Base-by-base conservation (phyloP, 352 stramenopile species). In the Saprolegnia diclina region DNA sequence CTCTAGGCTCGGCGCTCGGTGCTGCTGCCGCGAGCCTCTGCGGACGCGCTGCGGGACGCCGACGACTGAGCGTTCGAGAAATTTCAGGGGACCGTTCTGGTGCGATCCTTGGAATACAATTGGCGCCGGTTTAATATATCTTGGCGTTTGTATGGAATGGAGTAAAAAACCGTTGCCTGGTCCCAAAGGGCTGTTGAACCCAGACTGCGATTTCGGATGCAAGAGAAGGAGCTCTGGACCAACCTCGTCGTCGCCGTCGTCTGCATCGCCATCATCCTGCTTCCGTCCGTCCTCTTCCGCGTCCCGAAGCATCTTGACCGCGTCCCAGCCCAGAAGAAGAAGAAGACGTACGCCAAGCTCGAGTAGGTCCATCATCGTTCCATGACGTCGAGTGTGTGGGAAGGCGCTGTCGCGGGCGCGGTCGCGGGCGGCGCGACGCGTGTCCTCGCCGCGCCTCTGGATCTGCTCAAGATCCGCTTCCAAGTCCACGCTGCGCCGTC, bases 391-490 rank as follows among this genome's bases (percentile, higher is more conserved):
- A 16, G 82, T 40, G 72, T 79, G 19, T 74, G 74, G 11, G 73
- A 91, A 56, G 83, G 83, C 3, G 82, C 80, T 7, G 48, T 81
- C 11, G 83, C 86, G 11, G 86, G 86, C 29, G 81, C 82, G 14
- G 71, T 91, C 10, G 79, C 83, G 26, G 86, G 86, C 74, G 83
- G 79, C 18, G 61, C 76, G 6, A 92, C 81, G 48, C 80, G 86
- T n/a, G 40, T 91, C 45, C 64, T 91, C 42, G 82, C 83, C 24
- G 86, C 86, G n/a, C 86, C 86, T 10, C 70, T 94, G 29, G 83
- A 92, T 70, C 77, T 92, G 22, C 56, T 91, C 45, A 94, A 94
- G 74, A 94, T 92, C 65, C 83, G 79, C 22, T 91, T 94, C 56
- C 86, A 94, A 72, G 80, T 94, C 21, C 86, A 94, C 54, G 75